These are phyloP conservation scores for Saturnispora dispora DNA, from an alignment of 805 yeast species.

Conservation along the genomic window DNA sequence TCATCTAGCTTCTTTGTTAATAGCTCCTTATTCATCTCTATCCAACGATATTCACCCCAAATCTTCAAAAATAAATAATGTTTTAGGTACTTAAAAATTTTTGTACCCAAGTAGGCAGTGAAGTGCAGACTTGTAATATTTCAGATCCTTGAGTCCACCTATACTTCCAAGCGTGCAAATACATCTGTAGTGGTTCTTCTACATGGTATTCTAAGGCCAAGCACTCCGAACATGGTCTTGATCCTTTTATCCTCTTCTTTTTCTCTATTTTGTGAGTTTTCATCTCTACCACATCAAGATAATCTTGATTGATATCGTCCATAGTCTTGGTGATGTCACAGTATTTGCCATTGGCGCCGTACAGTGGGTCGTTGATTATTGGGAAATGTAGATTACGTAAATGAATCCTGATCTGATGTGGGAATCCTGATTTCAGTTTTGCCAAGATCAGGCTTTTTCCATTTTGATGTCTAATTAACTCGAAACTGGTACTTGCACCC, in stretches of 20 bases:
- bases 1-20: not conserved
- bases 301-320: slow-evolving; percentile 6
- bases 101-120: slow-evolving; percentile 5
- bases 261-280: slow-evolving; percentile 11
- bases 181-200: slow-evolving; percentile 27
- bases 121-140: not conserved
- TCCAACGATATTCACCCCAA: not conserved
- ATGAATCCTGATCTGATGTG: slow-evolving; percentile 50
- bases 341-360: slow-evolving; percentile 15
- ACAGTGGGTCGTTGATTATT: slow-evolving; percentile 26
- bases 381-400: slow-evolving; percentile 35
- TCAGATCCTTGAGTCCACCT: slow-evolving; percentile 1
- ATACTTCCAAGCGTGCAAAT: slow-evolving; percentile 39
- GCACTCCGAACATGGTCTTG: slow-evolving; percentile 27
- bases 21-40: not conserved
- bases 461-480: slow-evolving; percentile 18
- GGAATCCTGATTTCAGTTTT: slow-evolving; percentile 39
- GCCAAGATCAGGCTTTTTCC: slow-evolving; percentile 36
- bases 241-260: slow-evolving; percentile 14
- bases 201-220: slow-evolving; percentile 19
- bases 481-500: slow-evolving; percentile 17
- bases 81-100: not conserved
- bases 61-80: not conserved
- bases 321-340: slow-evolving; percentile 5
- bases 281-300: slow-evolving; percentile 9